Evolutionary conservation across 192 early-diverging fungal genomes (phyloP).

Genomic region (Linnemannia zychae): DNA sequence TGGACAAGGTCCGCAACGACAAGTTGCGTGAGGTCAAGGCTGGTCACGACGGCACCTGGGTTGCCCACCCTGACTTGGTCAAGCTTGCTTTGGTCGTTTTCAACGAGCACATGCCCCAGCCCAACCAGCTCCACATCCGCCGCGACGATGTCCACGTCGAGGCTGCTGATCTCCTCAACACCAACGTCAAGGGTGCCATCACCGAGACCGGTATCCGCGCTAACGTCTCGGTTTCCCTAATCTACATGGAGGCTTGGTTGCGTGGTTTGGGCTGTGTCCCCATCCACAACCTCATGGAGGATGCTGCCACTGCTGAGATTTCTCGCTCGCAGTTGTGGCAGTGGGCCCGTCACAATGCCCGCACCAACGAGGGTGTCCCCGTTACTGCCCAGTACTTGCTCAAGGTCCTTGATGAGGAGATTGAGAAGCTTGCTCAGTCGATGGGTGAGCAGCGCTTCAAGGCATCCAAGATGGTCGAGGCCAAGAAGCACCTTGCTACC

Average conservation of each 20-base stretch:
- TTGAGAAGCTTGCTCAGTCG: constrained; percentile 74
- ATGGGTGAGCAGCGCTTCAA: constrained; percentile 70
- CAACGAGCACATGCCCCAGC: constrained; percentile 93
- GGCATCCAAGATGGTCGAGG: constrained; percentile 72
- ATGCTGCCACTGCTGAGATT: constrained; percentile 97
- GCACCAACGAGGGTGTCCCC: constrained; percentile 82
- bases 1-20: constrained; percentile 93
- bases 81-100: constrained; percentile 90
- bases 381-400: constrained; percentile 84
- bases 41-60: constrained; percentile 95
- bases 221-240: constrained; percentile 92
- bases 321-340: constrained; percentile 96
- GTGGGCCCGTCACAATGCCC: constrained; percentile 90
- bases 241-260: constrained; percentile 96
- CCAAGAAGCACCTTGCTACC: constrained; percentile 75
- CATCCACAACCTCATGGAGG: constrained; percentile 98
- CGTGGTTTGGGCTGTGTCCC: constrained; percentile 96
- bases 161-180: constrained; percentile 85
- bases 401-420: constrained; percentile 87
- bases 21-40: constrained; percentile 96
- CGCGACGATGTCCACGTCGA: constrained; percentile 91
- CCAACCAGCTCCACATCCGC: constrained; percentile 93
- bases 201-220: constrained; percentile 91
- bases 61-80: constrained; percentile 97
- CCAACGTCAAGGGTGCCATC: constrained; percentile 75